Evolutionary conservation across 441 rosid genomes (phyloP).

Genomic region (Sinapis alba): DNA sequence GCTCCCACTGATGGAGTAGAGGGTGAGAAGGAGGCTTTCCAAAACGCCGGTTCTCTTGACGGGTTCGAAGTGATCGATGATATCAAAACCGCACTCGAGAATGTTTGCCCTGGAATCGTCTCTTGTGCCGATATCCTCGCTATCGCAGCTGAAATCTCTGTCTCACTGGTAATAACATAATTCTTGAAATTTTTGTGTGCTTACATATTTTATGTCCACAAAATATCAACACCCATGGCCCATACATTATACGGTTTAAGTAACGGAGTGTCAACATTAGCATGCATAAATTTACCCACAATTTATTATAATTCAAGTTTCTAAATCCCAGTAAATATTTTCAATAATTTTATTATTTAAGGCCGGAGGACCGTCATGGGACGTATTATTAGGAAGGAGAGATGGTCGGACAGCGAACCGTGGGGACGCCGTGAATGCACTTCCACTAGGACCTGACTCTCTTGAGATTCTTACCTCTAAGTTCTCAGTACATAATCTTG

Average conservation of each 20-base stretch:
- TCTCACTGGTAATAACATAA: slow-evolving; percentile 42
- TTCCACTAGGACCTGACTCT: slow-evolving; percentile 45
- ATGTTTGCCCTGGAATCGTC: slow-evolving; percentile 48
- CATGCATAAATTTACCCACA: background rate
- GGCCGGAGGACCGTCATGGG: slow-evolving; percentile 59
- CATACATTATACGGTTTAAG: background rate
- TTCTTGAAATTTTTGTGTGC: background rate
- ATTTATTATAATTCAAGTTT: background rate
- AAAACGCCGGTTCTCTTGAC: slow-evolving; percentile 43
- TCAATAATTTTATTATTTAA: background rate
- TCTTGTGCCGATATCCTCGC: slow-evolving; percentile 63
- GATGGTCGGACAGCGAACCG: slow-evolving; percentile 46
- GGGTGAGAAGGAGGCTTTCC: slow-evolving; percentile 50
- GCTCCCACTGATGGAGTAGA: slow-evolving; percentile 45
- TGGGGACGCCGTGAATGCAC: slow-evolving; percentile 38
- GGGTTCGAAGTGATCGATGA: slow-evolving; percentile 52
- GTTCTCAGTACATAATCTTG: slow-evolving; percentile 50
- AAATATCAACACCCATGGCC: background rate
- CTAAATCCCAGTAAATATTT: background rate
- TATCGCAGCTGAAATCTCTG: slow-evolving; percentile 51
- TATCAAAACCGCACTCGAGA: slow-evolving; percentile 54
- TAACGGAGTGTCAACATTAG: background rate
- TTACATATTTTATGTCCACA: background rate
- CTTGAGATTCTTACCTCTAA: slow-evolving; percentile 41
- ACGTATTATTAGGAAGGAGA: slow-evolving; percentile 52